Evolutionary conservation across 1,284 basidiomycete species (phyloP), one percentile per base, ranked within the genome.

Genomic region (Cryptococcus wingfieldii): DNA sequence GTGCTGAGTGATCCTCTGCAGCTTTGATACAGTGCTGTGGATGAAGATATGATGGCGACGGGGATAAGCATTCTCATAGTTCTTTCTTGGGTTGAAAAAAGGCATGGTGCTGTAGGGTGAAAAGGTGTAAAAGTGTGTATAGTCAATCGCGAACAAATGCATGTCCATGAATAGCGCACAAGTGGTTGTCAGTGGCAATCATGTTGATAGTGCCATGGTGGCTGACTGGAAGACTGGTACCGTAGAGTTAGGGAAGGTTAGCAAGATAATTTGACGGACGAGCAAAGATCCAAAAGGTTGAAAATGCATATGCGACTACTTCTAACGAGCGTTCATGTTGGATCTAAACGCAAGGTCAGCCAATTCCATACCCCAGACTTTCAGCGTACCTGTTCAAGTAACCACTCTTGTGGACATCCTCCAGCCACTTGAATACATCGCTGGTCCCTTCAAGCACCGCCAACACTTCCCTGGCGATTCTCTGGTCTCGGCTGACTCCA

Each of bases 391-490:
- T 86, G 75, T 90, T 90, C 38, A 87, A 80, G 80, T 87, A 87
- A 1, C 87, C 92, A 39, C 83, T 67, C 65, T 80, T 82, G 72
- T 94, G 91, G 51, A 83, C 71, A 53, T 83, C 79, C 62, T 77
- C 78, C 75, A 89, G 84, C 64, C 80, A 81, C 64, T 81, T 78
- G 57, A 86, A 78, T 37, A 81, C 81, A 34, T 79, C 79, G 49
- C 81, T 83, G 34, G 76, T 75, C 3, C 85, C 86, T 65, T 85
- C 82, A 4, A 91, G 63, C 23, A 88, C 81, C 0, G 79, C 80
- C 41, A 92, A 80, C 31, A 90, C 75, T 77, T 91, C 89, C 68
- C 84, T 80, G 42, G 89, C 89, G 56, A 92, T 72, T 55, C 88
- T 79, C 67, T 86, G 83, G 63, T 84, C 83, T 3, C 87, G 58